Percentiles rank a stretch among this genome's conserved stretches.
phyloP scores from a whole-genome alignment of 2,329 filamentous ascomycete species.

The Fusarium sp. region DNA sequence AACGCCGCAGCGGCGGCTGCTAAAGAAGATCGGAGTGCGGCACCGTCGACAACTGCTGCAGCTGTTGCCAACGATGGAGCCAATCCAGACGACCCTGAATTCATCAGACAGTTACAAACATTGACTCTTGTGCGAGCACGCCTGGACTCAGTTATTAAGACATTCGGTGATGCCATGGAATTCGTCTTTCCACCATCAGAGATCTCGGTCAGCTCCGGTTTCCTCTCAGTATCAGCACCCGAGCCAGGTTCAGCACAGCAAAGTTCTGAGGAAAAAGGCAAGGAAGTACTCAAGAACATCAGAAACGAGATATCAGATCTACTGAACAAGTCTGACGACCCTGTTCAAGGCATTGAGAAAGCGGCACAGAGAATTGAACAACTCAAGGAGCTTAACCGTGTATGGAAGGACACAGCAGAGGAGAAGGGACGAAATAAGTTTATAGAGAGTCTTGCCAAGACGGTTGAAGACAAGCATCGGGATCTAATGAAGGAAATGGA shows the following conservation, averaged over 20 bases:
- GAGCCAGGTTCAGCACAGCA: constrained; percentile 71
- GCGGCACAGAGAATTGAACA: constrained; percentile 79
- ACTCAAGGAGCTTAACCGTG: constrained; percentile 76
- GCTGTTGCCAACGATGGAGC: constrained; percentile 1
- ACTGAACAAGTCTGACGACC: constrained; percentile 65
- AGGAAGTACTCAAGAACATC: constrained; percentile 77
- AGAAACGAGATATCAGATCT: constrained; percentile 76
- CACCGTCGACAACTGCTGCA: constrained; percentile 36
- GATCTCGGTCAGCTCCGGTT: constrained; percentile 81
- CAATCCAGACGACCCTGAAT: constrained; percentile 64
- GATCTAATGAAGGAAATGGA: constrained; percentile 64
- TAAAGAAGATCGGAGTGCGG: constrained; percentile 30
- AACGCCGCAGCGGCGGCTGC: constrained; percentile 23
- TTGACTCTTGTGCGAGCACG: constrained; percentile 82
- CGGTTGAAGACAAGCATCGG: constrained; percentile 79
- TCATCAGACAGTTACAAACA: constrained; percentile 82
- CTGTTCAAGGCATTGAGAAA: constrained; percentile 74
- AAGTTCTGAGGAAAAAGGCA: constrained; percentile 85
- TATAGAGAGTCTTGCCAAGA: constrained; percentile 80
- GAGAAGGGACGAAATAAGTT: constrained; percentile 86
- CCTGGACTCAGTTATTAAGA: constrained; percentile 89
- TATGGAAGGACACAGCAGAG: constrained; percentile 97
- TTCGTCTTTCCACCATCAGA: constrained; percentile 93
- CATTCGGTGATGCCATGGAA: constrained; percentile 94
- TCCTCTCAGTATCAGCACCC: constrained; percentile 89